Evolutionary conservation across 208 protist species (phyloP), one percentile per base, ranked within the genome.

Genomic region (Naegleria gruberi): DNA sequence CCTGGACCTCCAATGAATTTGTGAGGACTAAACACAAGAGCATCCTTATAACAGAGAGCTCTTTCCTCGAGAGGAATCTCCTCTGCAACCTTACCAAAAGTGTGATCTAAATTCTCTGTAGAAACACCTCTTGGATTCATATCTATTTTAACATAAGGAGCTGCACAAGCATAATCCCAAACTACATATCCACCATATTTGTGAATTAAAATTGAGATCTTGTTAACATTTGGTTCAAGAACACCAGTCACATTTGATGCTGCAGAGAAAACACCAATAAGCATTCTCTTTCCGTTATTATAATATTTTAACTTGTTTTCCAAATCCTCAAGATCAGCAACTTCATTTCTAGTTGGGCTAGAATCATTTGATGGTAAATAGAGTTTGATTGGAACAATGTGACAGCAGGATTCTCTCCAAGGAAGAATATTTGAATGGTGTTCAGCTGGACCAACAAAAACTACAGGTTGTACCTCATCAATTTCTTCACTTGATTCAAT

Each of bases 341-440:
- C 30, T 5, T 46, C 19, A 6, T 74, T 87, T 92, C 91, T 40
- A 37, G 17, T 77, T 5, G 30, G 26, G 46, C 41, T 0, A 6
- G 8, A 47, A 8, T 41, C 41, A 44, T 40, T 12, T 5, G n/a
- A 40, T 77, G 90, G 87, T 40, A 23, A 3, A 65, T 65, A 65
- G 15, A 65, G 30, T 65, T 73, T 46, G 30, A 95, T 89, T 37
- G 65, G 46, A 45, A 92, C 44, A 65, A 95, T 91, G 44, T 86
- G 37, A 43, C 47, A 55, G 82, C 77, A 82, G 19, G 91, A 89
- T 73, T 96, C 95, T 41, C 94, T 57, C 95, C 95, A 96, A 15
- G 94, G 93, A 45, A 96, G 91, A 42, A 95, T 81, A 92, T 96
- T 96, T 41, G 91, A 93, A 86, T 96, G 95, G 91, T 96, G 95